Evolutionary conservation across 441 rosid species (phyloP), one percentile per base, ranked within the genome.

Genomic region (Pelargonium cotyledonis): DNA sequence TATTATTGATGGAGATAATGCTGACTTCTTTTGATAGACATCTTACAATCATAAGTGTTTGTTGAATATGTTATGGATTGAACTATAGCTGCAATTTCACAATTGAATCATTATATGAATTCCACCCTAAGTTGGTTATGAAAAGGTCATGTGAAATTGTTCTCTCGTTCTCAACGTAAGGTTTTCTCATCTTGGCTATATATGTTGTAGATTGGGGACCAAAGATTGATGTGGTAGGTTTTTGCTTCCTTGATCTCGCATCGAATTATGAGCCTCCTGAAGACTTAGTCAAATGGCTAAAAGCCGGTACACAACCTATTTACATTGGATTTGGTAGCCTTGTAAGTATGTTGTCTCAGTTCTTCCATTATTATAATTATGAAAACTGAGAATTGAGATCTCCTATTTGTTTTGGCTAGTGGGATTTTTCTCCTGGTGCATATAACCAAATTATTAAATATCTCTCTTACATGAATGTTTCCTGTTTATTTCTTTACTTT

Each of bases 161-260:
- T 10, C 1, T 43, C 46, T 43, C 46, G 7, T 43, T 43, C 46
- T 43, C 10, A 5, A 43, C 9, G 46, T 26, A 26, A 26, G 31
- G 31, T 26, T 44, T 8, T 47, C 55, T 14, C 55, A 14, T 44
- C 10, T 4, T 62, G 29, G 44, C 23, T 26, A 26, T 26, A 26
- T 26, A 21, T 21, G 31, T 26, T 26, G 31, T 26, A 95, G 98
- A 95, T 75, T 95, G 99, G 98, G 99, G 99, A 29, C 86, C 90
- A 23, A 94, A 90, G 74, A 74, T 89, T 71, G 99, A 95, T 69
- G 99, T 95, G 58, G 97, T 95, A 60, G 99, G 99, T 41, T 95
- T 92, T 81, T 92, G 93, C 85, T 95, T 90, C 78, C 99, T 95
- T 79, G 97, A 95, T 86, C 97, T 95, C 62, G 96, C 98, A 65